phyloP scores from a whole-genome alignment of 495 filamentous ascomycete genomes.

The Penicillium pulvis region DNA sequence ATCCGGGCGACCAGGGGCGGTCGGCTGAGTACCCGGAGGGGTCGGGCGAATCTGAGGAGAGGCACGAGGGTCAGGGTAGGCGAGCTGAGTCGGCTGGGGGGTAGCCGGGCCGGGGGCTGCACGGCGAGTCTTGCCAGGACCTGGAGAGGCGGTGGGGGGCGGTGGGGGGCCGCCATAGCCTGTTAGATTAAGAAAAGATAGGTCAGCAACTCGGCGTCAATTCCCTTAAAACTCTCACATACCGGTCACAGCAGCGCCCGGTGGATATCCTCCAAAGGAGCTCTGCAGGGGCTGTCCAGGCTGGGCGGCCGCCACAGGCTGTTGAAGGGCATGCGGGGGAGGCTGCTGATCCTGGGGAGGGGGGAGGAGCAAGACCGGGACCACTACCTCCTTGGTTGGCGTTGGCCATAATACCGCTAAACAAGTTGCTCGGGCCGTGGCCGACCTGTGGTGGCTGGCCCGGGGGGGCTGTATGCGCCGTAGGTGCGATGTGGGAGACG shows the following conservation, averaged over 20 bases:
- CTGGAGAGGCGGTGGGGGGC: slow-evolving; percentile 83
- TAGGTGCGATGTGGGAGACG: slow-evolving; percentile 62
- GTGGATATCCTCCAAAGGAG: slow-evolving; percentile 61
- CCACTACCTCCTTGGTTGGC: slow-evolving; percentile 84
- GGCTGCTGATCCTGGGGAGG: slow-evolving; percentile 66
- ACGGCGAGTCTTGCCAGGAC: slow-evolving; percentile 68
- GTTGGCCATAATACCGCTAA: slow-evolving; percentile 94
- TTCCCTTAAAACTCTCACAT: slow-evolving; percentile 40
- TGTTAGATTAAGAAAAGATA: slow-evolving; percentile 24
- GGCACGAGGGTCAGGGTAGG: slow-evolving; percentile 77
- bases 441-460: slow-evolving; percentile 84
- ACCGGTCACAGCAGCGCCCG: slow-evolving; percentile 68
- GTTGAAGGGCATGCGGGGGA: slow-evolving; percentile 60
- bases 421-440: slow-evolving; percentile 88
- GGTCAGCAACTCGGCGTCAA: slow-evolving; percentile 33
- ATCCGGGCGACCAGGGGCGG: slow-evolving; percentile 49
- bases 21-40: slow-evolving; percentile 49
- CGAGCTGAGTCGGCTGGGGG: slow-evolving; percentile 83
- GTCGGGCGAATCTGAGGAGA: slow-evolving; percentile 91
- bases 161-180: slow-evolving; percentile 70
- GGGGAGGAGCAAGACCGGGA: slow-evolving; percentile 83
- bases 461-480: slow-evolving; percentile 78
- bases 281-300: slow-evolving; percentile 63
- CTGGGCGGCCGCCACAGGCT: slow-evolving; percentile 60
- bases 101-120: slow-evolving; percentile 76